Conservation (phyloP, 2,329 filamentous ascomycete genomes). For the Cercospora berteroae region DNA sequence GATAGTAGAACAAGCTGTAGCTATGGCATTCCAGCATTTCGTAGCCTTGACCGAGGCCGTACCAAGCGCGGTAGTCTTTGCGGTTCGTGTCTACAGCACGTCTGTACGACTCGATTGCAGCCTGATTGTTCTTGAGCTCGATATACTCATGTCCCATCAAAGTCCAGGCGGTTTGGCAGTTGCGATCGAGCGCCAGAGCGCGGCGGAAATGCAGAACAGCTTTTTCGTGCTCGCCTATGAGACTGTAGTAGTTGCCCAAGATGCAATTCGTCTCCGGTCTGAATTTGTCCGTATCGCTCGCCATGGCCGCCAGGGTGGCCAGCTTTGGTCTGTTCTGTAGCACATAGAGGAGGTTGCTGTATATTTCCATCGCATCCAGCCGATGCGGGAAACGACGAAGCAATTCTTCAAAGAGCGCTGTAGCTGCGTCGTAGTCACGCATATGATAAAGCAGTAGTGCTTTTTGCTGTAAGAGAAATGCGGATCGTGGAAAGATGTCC, state of each 20-base stretch:
- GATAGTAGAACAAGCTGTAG: slow-evolving; percentile 96
- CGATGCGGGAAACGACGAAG: slow-evolving; percentile 65
- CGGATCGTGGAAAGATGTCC: slow-evolving; percentile 78
- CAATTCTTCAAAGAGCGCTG: slow-evolving; percentile 49
- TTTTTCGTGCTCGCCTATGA: slow-evolving; percentile 94
- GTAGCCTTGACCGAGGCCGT: slow-evolving; percentile 93
- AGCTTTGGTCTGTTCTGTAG: slow-evolving; percentile 84
- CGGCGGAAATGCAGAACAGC: slow-evolving; percentile 97
- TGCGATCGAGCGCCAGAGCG: slow-evolving; percentile 83
- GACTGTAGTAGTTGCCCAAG: slow-evolving; percentile 93
- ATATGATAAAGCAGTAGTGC: slow-evolving; percentile 87
- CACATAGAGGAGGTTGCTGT: slow-evolving; percentile 96
- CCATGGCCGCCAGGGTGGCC: slow-evolving; percentile 87
- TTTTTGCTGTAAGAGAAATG: slow-evolving; percentile 86
- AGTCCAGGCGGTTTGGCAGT: slow-evolving; percentile 93
- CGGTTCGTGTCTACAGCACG: slow-evolving; percentile 94
- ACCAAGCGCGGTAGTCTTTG: slow-evolving; percentile 96
- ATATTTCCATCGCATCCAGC: slow-evolving; percentile 88
- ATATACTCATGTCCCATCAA: slow-evolving; percentile 99
- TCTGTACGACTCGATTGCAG: slow-evolving; percentile 93
- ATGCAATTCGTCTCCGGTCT: slow-evolving; percentile 95
- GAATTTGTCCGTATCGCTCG: slow-evolving; percentile 90
- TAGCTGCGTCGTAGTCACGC: slow-evolving; percentile 67
- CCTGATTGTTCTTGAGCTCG: slow-evolving; percentile 97
- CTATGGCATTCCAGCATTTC: slow-evolving; percentile 98